Conservation (phyloP, 805 yeast genomes). For the Yamadazyma takamatsuzukensis region DNA sequence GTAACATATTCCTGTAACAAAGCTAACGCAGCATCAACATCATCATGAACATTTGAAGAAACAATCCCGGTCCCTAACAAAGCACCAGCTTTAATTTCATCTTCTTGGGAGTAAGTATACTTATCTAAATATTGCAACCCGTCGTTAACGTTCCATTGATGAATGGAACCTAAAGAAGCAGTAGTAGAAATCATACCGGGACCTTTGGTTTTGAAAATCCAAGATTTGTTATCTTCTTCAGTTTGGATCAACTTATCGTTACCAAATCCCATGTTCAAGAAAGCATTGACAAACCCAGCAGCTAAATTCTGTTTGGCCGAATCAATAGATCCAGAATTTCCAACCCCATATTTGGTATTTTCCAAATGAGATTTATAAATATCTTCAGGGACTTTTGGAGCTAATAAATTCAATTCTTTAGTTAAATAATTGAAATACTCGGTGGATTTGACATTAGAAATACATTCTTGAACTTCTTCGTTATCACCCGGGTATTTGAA, state of each 20-base stretch:
- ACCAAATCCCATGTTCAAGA: slow-evolving; percentile 88
- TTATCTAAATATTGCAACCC: slow-evolving; percentile 90
- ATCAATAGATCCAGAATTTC: slow-evolving; percentile 58
- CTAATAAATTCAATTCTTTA: slow-evolving; percentile 82
- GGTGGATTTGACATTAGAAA: slow-evolving; percentile 73
- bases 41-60: slow-evolving; percentile 91
- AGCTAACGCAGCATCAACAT: slow-evolving; percentile 87
- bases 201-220: slow-evolving; percentile 92
- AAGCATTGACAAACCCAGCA: slow-evolving; percentile 88
- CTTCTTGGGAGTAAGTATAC: slow-evolving; percentile 79
- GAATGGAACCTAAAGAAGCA: slow-evolving; percentile 85
- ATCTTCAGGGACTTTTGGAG: slow-evolving; percentile 93
- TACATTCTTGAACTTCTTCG: slow-evolving; percentile 76
- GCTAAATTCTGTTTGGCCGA: slow-evolving; percentile 95
- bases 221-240: slow-evolving; percentile 65
- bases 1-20: slow-evolving; percentile 79
- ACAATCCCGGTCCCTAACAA: slow-evolving; percentile 91
- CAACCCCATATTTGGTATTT: slow-evolving; percentile 54
- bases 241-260: slow-evolving; percentile 76
- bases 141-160: slow-evolving; percentile 86
- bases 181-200: slow-evolving; percentile 89
- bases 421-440: slow-evolving; percentile 78
- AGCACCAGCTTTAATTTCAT: slow-evolving; percentile 93
- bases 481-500: slow-evolving; percentile 59
- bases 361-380: slow-evolving; percentile 89